Base-by-base conservation (phyloP, 2,329 filamentous ascomycete species). In the Davidsoniella virescens region DNA sequence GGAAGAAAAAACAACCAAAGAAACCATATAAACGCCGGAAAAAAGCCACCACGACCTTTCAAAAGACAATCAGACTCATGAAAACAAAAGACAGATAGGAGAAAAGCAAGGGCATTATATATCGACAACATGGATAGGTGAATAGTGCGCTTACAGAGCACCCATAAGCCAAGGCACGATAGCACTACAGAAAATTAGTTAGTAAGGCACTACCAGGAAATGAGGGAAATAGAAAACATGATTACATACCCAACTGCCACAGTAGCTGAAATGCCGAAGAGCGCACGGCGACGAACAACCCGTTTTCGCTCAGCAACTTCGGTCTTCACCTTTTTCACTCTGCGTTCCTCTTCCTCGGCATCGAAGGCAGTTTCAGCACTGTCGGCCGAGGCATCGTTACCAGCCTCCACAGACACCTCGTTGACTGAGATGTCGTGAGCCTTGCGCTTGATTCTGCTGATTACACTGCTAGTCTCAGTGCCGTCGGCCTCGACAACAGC, bases 221-320 rank as follows among this genome's bases (percentile, higher is more conserved):
- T 33, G 49, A 59, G 14, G 10, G n/a, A 12, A 4, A 43, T 10
- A 36, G 12, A 37, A 33, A 17, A 44, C 26, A 33, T 33, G 26
- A 10, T 12, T 40, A 82, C 87, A 70, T 76, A 96, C 92, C 88
- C 88, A 64, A 95, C 75, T 52, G 85, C 86, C 63, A 95, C 73
- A 44, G 86, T 92, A 52, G 87, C 87, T 55, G 82, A 85, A 49
- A 96, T 76, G 52, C 92, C 90, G 55, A 94, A 74, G 54, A 94
- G 70, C 44, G 92, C 87, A 61, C 87, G 78, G 65, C 81, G 86
- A 67, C 86, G 82, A 56, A 95, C 86, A 60, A 80, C 84, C 67
- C 93, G 83, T 67, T 87, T 88, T 64, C 82, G 82, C 57, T 93
- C 64, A 65, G 92, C 82, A 42, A 84, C 76, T 62, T 92, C 84